Evolutionary conservation across 2,329 filamentous ascomycete species (phyloP).

Genomic region (Colletotrichum somersetense): DNA sequence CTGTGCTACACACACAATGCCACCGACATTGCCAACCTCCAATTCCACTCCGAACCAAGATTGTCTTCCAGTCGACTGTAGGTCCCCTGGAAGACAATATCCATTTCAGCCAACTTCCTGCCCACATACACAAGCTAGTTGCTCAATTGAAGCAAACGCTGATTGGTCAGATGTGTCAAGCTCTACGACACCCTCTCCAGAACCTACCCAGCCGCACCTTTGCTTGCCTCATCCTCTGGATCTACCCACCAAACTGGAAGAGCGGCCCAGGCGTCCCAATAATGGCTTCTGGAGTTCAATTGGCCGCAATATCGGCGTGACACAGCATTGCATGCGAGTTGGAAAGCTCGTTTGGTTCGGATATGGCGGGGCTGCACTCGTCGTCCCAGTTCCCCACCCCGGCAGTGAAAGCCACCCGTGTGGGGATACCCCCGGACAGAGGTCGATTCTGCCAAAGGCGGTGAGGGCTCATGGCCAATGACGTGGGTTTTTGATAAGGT

Average conservation of each 20-base stretch:
- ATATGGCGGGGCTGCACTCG: constrained; percentile 4
- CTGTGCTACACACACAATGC: neutral
- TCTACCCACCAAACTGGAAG: neutral
- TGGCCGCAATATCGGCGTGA: neutral
- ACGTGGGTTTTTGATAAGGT: constrained; percentile 14
- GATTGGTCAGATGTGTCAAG: constrained; percentile 17
- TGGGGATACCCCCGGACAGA: constrained; percentile 10
- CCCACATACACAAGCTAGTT: neutral
- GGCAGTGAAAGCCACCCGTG: constrained; percentile 8
- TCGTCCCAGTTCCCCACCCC: neutral
- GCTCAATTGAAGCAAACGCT: neutral
- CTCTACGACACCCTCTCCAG: neutral
- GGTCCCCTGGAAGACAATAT: neutral
- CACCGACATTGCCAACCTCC: neutral
- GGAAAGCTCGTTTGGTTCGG: constrained; percentile 13
- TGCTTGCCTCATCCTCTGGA: neutral
- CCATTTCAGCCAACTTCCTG: neutral
- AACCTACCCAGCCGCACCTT: constrained; percentile 1
- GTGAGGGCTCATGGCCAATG: constrained; percentile 13
- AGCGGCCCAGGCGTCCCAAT: neutral
- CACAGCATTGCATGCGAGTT: neutral
- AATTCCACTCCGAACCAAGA: neutral
- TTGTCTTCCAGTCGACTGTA: neutral
- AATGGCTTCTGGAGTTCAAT: neutral
- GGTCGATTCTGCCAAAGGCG: constrained; percentile 31